Evolutionary conservation across 2,329 filamentous ascomycete species (phyloP).

Genomic region (Chrysoporthe austroafricana): DNA sequence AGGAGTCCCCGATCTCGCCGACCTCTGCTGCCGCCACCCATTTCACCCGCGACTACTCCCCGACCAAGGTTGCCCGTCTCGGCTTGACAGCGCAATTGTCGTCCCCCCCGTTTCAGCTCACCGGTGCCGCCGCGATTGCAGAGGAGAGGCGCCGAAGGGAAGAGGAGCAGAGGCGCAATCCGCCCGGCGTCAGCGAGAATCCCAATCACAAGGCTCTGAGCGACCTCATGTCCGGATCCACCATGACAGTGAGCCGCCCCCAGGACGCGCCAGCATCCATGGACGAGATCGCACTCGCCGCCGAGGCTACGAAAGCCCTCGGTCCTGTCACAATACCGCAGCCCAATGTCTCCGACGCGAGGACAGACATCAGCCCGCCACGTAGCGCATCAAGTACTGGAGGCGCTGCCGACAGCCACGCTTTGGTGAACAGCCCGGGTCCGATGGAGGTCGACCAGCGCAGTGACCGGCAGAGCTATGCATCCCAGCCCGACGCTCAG

Average conservation of each 20-base stretch:
- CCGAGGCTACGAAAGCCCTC: constrained; percentile 40
- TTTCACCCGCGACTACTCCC: constrained; percentile 49
- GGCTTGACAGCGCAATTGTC: constrained; percentile 45
- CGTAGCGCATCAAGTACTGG: constrained; percentile 46
- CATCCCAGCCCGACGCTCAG: constrained; percentile 47
- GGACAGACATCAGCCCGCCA: constrained; percentile 48
- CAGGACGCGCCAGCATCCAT: constrained; percentile 50
- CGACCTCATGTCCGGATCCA: constrained; percentile 57
- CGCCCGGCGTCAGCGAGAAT: constrained; percentile 54
- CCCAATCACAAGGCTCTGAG: constrained; percentile 57
- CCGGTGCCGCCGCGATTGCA: constrained; percentile 57
- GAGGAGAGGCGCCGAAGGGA: constrained; percentile 56
- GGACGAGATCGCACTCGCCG: constrained; percentile 30
- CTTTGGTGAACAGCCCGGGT: constrained; percentile 54
- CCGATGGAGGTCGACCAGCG: constrained; percentile 59
- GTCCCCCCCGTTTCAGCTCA: constrained; percentile 51
- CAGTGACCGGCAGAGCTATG: constrained; percentile 41
- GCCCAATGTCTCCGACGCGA: constrained; percentile 39
- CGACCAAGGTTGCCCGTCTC: constrained; percentile 58
- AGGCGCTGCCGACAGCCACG: constrained; percentile 29
- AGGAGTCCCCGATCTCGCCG: constrained; percentile 49
- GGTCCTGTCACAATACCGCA: constrained; percentile 38
- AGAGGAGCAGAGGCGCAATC: constrained; percentile 47
- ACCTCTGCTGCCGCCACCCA: constrained; percentile 35
- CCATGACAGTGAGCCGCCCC: constrained; percentile 59